Base-by-base conservation (phyloP, 2,329 filamentous ascomycete genomes). In the Talaromyces amestolkiae region DNA sequence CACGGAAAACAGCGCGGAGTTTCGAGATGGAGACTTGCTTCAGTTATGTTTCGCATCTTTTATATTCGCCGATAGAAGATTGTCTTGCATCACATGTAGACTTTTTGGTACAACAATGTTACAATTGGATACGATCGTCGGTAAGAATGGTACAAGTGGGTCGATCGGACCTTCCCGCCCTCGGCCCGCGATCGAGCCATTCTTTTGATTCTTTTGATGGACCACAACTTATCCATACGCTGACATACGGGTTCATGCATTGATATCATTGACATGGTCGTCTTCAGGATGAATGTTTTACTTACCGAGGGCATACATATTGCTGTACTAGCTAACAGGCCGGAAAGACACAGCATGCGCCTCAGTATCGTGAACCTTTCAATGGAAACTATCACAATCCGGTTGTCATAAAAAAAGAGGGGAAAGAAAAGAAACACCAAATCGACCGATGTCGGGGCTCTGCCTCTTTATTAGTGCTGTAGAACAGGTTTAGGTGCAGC, bases 131-230 rank as follows among this genome's bases (percentile, higher is more conserved):
- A 45, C 31, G 31, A 27, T 17, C 37, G 22, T 61, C 39, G 33
- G 19, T 41, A 58, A 22, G 19, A 27, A 39, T 17, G 56, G 22
- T 31, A 27, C 37, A 45, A 59, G 56, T 59, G 37, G 56, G 56
- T 45, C 22, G 63, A 59, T 59, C 47, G 47, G 63, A 51, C 65
- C 45, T n/a, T 63, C 61, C 54, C 61, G 62, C 61, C 49, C n/a
- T 58, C 64, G 64, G 64, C 59, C 64, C 64, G 64, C 60, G 59
- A 62, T 58, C 59, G 59, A 51, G 47, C 39, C 64, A 63, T 31
- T 35, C 61, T 58, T 63, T 63, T 2, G 35, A 33, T n/a, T 51
- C 22, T 54, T 35, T 54, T 54, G 24, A 53, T 47, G 43, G 43
- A 13, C 43, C 24, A n/a, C 19, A 41, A 58, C 54, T 43, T 58